phyloP scores from a whole-genome alignment of 257 asterid species.

The Solanum lycopersicoides region DNA sequence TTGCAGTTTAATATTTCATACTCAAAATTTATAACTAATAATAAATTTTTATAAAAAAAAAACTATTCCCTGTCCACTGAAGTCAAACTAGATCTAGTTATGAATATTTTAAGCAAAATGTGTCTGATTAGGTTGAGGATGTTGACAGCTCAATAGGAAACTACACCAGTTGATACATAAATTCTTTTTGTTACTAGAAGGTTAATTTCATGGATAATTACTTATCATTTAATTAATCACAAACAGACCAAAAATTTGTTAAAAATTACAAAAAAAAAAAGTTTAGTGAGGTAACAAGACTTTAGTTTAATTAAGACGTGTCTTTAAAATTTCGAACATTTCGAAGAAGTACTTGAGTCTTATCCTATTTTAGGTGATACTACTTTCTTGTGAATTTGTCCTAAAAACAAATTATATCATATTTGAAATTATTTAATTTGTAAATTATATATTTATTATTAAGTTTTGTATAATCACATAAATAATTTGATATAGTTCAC shows the following conservation, averaged over 20 bases:
- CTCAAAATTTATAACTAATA: background rate
- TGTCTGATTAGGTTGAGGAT: background rate
- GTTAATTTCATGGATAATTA: background rate
- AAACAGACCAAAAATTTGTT: no score
- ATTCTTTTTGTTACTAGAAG: background rate
- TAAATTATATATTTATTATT: background rate
- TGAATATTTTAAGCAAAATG: background rate
- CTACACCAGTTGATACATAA: background rate
- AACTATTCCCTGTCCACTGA: background rate
- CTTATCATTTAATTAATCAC: background rate
- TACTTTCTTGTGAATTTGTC: background rate
- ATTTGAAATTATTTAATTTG: background rate
- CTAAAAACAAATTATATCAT: background rate
- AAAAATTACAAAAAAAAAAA: no score
- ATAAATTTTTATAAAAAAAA: no score
- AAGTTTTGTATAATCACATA: background rate
- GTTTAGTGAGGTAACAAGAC: background rate
- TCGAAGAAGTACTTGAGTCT: no score
- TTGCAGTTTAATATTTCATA: background rate
- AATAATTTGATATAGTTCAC: background rate
- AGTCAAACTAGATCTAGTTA: background rate
- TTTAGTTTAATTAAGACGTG: no score
- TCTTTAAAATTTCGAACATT: fast-evolving
- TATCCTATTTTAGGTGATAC: background rate
- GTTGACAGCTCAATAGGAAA: background rate